phyloP scores from a whole-genome alignment of 768 basidiomycete genomes.

The Gloeostereum incarnatum region DNA sequence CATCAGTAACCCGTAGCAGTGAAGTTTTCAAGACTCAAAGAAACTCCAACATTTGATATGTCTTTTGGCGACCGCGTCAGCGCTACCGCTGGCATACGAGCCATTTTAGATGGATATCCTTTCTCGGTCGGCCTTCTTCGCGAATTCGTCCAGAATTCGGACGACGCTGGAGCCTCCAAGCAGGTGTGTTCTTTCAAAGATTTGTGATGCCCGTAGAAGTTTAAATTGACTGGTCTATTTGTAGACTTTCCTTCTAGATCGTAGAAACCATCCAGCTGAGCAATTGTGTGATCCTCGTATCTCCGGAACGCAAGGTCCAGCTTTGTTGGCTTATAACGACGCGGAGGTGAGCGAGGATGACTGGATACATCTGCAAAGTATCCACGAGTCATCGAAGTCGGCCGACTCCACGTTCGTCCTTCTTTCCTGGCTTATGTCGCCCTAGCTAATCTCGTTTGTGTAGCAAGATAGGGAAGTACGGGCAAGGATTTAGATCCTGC shows the following conservation, averaged over 20 bases:
- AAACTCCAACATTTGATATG: too few species aligned
- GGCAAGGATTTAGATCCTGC: conserved; percentile 19
- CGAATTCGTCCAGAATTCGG: too few species aligned
- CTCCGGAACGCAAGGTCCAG: conserved; percentile 16
- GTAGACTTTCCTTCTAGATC: conserved; percentile 19
- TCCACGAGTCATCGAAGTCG: conserved; percentile 18
- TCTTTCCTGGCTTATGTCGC: background rate
- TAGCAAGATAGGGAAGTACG: conserved; percentile 22
- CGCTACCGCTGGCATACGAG: too few species aligned
- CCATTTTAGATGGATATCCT: too few species aligned
- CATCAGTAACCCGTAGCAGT: too few species aligned
- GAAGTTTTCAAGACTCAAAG: too few species aligned
- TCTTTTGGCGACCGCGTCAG: too few species aligned
- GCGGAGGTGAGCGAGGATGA: conserved; percentile 15
- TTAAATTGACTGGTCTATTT: background rate
- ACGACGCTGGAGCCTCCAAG: too few species aligned
- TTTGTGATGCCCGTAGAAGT: too few species aligned
- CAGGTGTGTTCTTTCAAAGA: too few species aligned
- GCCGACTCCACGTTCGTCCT: conserved; percentile 15
- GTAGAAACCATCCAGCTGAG: conserved; percentile 11
- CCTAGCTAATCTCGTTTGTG: background rate
- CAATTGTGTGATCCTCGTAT: conserved; percentile 12
- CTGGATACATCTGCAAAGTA: conserved; percentile 17
- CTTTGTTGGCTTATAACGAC: conserved; percentile 19
- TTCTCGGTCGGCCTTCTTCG: too few species aligned